phyloP scores from a whole-genome alignment of 2,329 filamentous ascomycete genomes.

The Leptographium procerum region DNA sequence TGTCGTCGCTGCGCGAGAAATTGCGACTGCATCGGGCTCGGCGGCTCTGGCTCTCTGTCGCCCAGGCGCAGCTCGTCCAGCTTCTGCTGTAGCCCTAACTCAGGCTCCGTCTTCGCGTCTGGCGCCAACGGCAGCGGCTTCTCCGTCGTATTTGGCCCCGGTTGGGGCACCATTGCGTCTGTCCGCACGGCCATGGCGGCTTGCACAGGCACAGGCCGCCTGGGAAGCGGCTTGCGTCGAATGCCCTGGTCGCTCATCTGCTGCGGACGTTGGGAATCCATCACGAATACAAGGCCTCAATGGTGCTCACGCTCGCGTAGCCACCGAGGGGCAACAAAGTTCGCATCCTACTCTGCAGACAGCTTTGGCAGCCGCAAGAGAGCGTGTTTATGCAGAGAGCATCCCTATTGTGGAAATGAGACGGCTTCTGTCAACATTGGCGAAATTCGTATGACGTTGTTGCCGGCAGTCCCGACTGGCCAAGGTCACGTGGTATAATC shows the following conservation, averaged over 20 bases:
- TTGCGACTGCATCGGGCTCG: neutral
- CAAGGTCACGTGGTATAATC: neutral
- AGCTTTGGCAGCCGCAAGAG: no score
- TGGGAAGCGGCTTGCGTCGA: neutral
- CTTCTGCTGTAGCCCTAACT: neutral
- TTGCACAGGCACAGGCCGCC: neutral
- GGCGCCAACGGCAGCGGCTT: neutral
- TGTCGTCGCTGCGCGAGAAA: neutral
- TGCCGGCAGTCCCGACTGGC: neutral
- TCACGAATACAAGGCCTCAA: neutral
- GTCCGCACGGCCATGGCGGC: neutral
- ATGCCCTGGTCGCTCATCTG: neutral
- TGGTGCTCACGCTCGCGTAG: neutral
- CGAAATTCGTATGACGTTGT: neutral
- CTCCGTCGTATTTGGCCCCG: neutral
- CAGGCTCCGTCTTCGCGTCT: neutral
- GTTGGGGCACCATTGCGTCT: neutral
- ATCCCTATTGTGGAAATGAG: no score
- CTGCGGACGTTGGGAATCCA: neutral
- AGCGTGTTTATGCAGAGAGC: no score
- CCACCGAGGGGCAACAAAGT: neutral
- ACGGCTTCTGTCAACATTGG: neutral
- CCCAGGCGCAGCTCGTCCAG: neutral
- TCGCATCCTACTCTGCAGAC: neutral
- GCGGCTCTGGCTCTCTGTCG: neutral